Evolutionary conservation across 1,139 yeast species (phyloP), one percentile per base, ranked within the genome.

Genomic region (Yamadazyma pseudoaaseri): DNA sequence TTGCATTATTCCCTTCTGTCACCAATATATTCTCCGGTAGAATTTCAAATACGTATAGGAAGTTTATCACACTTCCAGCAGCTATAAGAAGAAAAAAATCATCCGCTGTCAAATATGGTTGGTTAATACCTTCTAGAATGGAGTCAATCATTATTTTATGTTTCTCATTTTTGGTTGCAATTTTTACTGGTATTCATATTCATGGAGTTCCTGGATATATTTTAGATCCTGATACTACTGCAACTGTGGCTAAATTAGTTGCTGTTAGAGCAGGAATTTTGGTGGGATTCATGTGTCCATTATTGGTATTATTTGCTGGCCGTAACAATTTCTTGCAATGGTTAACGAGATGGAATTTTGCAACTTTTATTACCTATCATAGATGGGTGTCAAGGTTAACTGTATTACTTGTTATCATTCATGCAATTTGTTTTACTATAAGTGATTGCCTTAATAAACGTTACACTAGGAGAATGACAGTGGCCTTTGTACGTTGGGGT

Each of bases 401-500:
- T 16, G 48, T 49, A 2, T 20, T 48, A 2, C 42, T 58, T 20
- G 49, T 58, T 3, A 37, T 55, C 11, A 43, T 54, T 10, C 66
- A 60, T 30, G 54, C 56, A 6, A 42, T 51, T 13, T 42, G 54
- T 13, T 59, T 53, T 36, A 44, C 55, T 6, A 30, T 49, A 23
- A 33, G 37, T 13, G 52, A 46, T 39, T 28, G 22, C 10, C 21
- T 18, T 4, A 40, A 50, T 17, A 54, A 51, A 6, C n/a, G 28
- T 2, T 57, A 52, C 33, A 23, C 29, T 4, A 26, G 25, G 9
- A 47, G 76, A 49, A 54, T 65, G 41, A 45, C 44, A 2, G 39
- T 49, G 12, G 51, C 43, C 3, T 72, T 62, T 50, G 62, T 60
- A 43, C 57, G 58, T 40, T 74, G 76, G 64, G 94, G 92, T 32